Conservation (phyloP, 2,329 filamentous ascomycete genomes). For the Fusarium nurragi region DNA sequence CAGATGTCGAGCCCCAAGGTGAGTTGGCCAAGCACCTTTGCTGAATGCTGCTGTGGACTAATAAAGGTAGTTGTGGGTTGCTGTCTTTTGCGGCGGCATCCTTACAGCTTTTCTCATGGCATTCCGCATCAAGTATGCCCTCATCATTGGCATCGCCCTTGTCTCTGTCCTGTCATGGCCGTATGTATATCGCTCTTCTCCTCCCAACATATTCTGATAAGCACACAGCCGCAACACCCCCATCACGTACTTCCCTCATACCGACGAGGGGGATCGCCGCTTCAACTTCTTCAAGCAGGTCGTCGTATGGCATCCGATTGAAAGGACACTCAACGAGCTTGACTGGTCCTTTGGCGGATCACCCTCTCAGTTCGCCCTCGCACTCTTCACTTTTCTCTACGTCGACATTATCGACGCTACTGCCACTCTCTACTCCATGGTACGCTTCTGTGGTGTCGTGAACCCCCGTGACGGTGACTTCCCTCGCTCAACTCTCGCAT, state of each 20-base stretch:
- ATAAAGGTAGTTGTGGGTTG: constrained; percentile 76
- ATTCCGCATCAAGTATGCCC: constrained; percentile 78
- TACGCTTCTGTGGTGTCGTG: constrained; percentile 74
- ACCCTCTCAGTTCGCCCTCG: constrained; percentile 71
- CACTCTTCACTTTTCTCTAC: constrained; percentile 80
- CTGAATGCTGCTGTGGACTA: neutral
- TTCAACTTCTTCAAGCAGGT: constrained; percentile 80
- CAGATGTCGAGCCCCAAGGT: constrained; percentile 82
- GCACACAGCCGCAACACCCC: constrained; percentile 67
- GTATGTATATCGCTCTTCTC: constrained; percentile 44
- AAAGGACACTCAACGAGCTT: constrained; percentile 68
- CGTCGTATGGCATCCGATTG: constrained; percentile 76
- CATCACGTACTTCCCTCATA: constrained; percentile 78
- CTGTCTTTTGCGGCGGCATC: constrained; percentile 81
- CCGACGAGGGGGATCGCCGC: constrained; percentile 67
- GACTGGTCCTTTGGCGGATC: constrained; percentile 70
- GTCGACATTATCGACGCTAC: constrained; percentile 84
- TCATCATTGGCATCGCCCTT: constrained; percentile 76
- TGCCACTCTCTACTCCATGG: constrained; percentile 84
- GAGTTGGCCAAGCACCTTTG: constrained; percentile 25
- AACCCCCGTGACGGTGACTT: constrained; percentile 79
- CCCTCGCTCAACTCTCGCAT: constrained; percentile 83
- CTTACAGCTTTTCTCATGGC: constrained; percentile 84
- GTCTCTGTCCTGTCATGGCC: constrained; percentile 82
- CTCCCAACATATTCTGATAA: neutral